Evolutionary conservation across 352 stramenopile species (phyloP).

Genomic region (Phytophthora palmivora): DNA sequence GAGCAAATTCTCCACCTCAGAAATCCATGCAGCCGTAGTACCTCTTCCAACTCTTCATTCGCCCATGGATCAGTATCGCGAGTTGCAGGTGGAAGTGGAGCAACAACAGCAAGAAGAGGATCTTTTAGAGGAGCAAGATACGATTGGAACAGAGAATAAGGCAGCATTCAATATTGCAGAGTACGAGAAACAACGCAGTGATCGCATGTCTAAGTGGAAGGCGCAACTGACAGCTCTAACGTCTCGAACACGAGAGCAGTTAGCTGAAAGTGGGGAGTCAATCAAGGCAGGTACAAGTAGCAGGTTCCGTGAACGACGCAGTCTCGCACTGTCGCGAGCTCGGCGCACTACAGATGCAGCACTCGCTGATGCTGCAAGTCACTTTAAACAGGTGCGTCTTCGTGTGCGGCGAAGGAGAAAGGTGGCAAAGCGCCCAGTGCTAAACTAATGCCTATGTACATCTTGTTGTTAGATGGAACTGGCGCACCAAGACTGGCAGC

Average conservation of each 20-base stretch:
- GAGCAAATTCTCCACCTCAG: constrained; percentile 19
- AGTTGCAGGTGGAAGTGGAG: constrained; percentile 36
- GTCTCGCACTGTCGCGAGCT: constrained; percentile 37
- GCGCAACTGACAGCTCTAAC: constrained; percentile 58
- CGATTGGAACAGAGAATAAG: constrained; percentile 25
- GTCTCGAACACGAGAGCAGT: constrained; percentile 45
- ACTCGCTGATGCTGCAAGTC: constrained; percentile 54
- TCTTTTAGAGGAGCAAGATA: constrained; percentile 21
- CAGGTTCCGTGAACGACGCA: constrained; percentile 32
- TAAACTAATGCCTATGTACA: constrained; percentile 25
- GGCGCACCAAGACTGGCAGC: constrained; percentile 63
- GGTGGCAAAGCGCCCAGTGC: constrained; percentile 2
- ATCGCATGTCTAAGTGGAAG: constrained; percentile 62
- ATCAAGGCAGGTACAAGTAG: constrained; percentile 17
- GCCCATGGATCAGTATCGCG: constrained; percentile 44
- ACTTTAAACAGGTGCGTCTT: constrained; percentile 61
- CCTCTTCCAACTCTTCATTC: constrained; percentile 24
- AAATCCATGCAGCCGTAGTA: constrained; percentile 6
- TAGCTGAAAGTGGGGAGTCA: constrained; percentile 35
- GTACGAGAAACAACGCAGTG: constrained; percentile 54
- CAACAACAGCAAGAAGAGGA: constrained; percentile 29
- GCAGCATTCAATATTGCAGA: constrained; percentile 32
- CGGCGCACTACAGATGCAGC: constrained; percentile 47
- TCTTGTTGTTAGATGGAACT: constrained; percentile 57
- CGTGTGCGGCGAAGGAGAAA: constrained; percentile 10